These are phyloP conservation scores for Quercus tomentella DNA, from an alignment of 331 rosid species.

Conservation along the genomic window DNA sequence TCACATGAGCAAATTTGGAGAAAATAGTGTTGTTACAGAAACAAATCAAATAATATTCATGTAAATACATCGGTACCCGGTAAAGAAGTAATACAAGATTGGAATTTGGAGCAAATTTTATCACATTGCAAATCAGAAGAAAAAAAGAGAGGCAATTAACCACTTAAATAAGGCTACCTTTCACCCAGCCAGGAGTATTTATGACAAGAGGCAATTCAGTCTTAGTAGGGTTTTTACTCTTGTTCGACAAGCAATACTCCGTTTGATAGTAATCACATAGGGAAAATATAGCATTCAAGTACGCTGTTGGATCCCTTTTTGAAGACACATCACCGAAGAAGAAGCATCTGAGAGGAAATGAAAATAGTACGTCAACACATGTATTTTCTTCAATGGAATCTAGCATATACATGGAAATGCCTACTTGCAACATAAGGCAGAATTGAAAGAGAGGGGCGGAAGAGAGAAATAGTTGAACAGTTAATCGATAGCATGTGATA, in stretches of 20 bases:
- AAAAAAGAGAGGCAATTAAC: not conserved
- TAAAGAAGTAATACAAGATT: conserved; percentile 4
- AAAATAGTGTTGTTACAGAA: not conserved
- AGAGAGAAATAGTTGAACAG: not conserved
- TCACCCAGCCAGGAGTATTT: conserved; percentile 93
- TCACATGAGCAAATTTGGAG: conserved; percentile 23
- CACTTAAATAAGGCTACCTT: conserved; percentile 39
- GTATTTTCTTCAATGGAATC: not conserved
- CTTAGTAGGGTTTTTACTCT: conserved; percentile 31
- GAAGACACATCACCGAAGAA: conserved; percentile 88
- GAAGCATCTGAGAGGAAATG: conserved; percentile 52
- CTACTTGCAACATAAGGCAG: not conserved
- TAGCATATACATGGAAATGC: not conserved
- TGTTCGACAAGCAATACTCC: conserved; percentile 31
- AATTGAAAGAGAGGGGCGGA: not conserved
- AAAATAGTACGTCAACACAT: conserved; percentile 7
- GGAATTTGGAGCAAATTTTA: not conserved
- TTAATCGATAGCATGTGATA: not conserved
- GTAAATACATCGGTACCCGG: not conserved
- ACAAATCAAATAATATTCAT: not conserved
- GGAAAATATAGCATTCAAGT: conserved; percentile 44
- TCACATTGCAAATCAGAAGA: not conserved
- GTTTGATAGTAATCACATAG: conserved; percentile 56
- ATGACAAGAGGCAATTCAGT: conserved; percentile 68
- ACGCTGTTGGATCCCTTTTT: conserved; percentile 59